Evolutionary conservation across 2,329 filamentous ascomycete genomes (phyloP).

Genomic region (Penicillium sp.): DNA sequence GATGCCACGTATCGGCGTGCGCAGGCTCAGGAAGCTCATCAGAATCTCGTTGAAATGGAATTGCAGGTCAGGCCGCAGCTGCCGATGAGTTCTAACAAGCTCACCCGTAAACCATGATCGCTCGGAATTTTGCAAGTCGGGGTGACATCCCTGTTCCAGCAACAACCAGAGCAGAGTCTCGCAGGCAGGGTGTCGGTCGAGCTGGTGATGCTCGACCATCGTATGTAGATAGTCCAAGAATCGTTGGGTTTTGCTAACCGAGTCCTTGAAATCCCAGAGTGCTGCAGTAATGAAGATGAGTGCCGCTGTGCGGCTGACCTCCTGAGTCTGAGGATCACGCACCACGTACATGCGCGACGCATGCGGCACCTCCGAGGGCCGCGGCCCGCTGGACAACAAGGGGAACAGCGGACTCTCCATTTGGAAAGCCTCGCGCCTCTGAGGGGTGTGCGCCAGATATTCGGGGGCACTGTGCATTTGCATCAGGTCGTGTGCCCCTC

Average conservation of each 20-base stretch:
- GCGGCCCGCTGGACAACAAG: conserved; percentile 40
- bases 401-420: conserved; percentile 38
- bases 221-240: conserved; percentile 29
- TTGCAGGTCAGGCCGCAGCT: conserved; percentile 34
- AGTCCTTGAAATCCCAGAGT: conserved; percentile 34
- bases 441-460: conserved; percentile 28
- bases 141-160: conserved; percentile 34
- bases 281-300: conserved; percentile 39
- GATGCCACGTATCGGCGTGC: conserved; percentile 29
- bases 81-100: conserved; percentile 33
- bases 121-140: conserved; percentile 33
- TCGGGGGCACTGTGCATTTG: conserved; percentile 23
- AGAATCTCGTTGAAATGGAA: conserved; percentile 40
- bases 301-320: conserved; percentile 34
- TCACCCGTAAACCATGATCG: conserved; percentile 38
- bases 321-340: conserved; percentile 29
- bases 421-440: conserved; percentile 30
- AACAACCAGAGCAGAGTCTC: conserved; percentile 41
- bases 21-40: conserved; percentile 35
- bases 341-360: conserved; percentile 37
- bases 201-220: conserved; percentile 27
- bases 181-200: conserved; percentile 34
- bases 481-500: conserved; percentile 34
- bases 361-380: conserved; percentile 35
- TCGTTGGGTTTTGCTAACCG: conserved; percentile 27